Conservation (phyloP, 2,329 filamentous ascomycete genomes). For the Alternaria brassicae region DNA sequence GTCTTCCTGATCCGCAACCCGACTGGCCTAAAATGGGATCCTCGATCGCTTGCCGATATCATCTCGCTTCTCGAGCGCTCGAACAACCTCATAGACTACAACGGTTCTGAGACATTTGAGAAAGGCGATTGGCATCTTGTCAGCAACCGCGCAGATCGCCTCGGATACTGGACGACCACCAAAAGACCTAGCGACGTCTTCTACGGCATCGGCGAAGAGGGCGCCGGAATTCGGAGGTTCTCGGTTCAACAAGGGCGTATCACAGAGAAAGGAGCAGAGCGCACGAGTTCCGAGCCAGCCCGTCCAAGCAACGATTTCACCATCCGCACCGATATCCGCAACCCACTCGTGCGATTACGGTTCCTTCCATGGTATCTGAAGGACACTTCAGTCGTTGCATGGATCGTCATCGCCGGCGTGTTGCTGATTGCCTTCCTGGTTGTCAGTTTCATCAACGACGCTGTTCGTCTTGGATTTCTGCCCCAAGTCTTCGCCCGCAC, state of each 20-base stretch:
- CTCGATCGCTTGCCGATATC: constrained; percentile 80
- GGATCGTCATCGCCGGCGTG: constrained; percentile 57
- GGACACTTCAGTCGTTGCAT: constrained; percentile 69
- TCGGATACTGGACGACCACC: constrained; percentile 86
- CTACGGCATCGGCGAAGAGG: constrained; percentile 77
- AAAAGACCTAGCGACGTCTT: constrained; percentile 71
- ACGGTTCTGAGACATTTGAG: constrained; percentile 68
- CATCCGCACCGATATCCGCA: constrained; percentile 60
- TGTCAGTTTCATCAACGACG: constrained; percentile 76
- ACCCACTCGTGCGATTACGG: constrained; percentile 63
- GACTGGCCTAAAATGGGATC: constrained; percentile 86
- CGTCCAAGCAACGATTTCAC: constrained; percentile 49
- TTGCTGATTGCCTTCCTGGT: constrained; percentile 65
- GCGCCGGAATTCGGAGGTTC: constrained; percentile 59
- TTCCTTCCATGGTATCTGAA: constrained; percentile 81
- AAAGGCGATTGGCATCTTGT: constrained; percentile 61
- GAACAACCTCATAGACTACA: constrained; percentile 77
- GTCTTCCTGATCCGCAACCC: constrained; percentile 69
- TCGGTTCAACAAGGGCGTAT: constrained; percentile 58
- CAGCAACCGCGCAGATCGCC: constrained; percentile 68
- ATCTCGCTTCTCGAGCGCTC: constrained; percentile 79
- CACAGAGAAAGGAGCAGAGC: constrained; percentile 54
- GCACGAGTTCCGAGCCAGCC: constrained; percentile 17
- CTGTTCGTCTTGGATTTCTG: constrained; percentile 72
- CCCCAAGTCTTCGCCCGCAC: constrained; percentile 71